phyloP scores from a whole-genome alignment of 75 land plant species.

The Selaginella tamariscina region DNA sequence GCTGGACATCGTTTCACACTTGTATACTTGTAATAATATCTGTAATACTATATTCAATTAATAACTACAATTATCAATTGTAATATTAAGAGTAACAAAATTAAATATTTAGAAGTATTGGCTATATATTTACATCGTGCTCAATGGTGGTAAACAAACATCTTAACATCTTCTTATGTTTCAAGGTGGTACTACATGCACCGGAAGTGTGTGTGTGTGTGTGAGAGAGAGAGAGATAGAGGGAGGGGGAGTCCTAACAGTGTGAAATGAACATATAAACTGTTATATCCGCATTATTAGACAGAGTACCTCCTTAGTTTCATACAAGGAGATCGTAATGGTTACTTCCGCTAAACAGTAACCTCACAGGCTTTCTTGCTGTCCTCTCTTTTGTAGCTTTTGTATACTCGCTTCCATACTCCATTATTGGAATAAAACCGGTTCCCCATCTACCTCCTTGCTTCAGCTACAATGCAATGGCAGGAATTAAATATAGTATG shows the following conservation, averaged over 20 bases:
- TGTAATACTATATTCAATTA: too few relatives aligned
- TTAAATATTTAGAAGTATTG: too few relatives aligned
- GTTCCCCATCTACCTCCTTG: constrained; percentile 42
- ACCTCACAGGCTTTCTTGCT: constrained; percentile 54
- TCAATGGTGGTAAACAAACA: not conserved
- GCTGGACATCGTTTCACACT: too few relatives aligned
- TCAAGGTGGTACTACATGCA: too few relatives aligned
- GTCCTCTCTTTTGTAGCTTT: constrained; percentile 39
- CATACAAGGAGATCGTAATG: constrained; percentile 81
- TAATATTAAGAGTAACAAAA: too few relatives aligned
- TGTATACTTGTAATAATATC: too few relatives aligned
- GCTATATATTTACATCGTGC: too few relatives aligned
- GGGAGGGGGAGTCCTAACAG: too few relatives aligned
- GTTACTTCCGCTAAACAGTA: constrained; percentile 73
- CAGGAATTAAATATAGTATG: too few relatives aligned
- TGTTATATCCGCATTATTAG: not conserved
- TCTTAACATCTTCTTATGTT: not conserved
- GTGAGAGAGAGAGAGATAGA: too few relatives aligned
- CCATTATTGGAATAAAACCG: constrained; percentile 83
- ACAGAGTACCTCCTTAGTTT: constrained; percentile 1
- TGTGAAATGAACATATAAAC: not conserved
- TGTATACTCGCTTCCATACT: constrained; percentile 64
- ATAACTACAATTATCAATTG: too few relatives aligned
- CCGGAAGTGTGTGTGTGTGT: too few relatives aligned
- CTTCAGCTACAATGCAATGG: constrained; percentile 45